Evolutionary conservation across 495 filamentous ascomycete genomes (phyloP).

Genomic region (Bombardia bombarda): DNA sequence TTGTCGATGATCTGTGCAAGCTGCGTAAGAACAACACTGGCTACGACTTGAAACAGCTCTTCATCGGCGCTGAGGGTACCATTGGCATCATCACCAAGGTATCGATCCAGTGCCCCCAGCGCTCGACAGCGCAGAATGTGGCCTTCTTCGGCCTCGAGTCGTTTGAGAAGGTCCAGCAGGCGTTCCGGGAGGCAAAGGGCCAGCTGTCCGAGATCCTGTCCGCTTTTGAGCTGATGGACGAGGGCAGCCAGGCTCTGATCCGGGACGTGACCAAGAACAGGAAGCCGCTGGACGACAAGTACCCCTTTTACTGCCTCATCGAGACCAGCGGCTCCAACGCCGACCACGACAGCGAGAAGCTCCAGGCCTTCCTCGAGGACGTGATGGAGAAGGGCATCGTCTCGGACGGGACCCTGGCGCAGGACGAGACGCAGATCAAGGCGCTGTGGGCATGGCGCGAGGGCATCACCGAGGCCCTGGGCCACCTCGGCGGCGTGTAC

Average conservation of each 20-base stretch:
- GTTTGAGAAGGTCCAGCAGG: constrained; percentile 75
- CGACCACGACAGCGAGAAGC: constrained; percentile 85
- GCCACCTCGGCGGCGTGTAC: constrained; percentile 92
- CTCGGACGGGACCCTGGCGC: constrained; percentile 77
- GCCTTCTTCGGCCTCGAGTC: constrained; percentile 81
- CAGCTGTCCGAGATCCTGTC: constrained; percentile 92
- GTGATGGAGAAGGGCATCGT: constrained; percentile 82
- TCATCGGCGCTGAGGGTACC: constrained; percentile 91
- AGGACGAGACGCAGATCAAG: constrained; percentile 83
- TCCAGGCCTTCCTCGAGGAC: constrained; percentile 78
- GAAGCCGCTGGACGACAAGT: constrained; percentile 66
- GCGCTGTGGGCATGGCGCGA: constrained; percentile 89
- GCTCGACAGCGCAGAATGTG: constrained; percentile 76
- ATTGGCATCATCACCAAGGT: constrained; percentile 89
- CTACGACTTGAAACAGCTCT: constrained; percentile 95
- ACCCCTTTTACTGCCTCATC: constrained; percentile 93
- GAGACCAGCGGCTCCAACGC: constrained; percentile 92
- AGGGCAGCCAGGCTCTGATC: constrained; percentile 66
- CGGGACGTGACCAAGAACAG: constrained; percentile 65
- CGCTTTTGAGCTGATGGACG: constrained; percentile 96
- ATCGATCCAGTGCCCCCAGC: constrained; percentile 81
- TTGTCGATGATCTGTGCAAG: constrained; percentile 78
- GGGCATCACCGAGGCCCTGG: constrained; percentile 77
- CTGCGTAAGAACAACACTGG: constrained; percentile 96
- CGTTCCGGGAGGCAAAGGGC: constrained; percentile 79